Base-by-base conservation (phyloP, 78 protist genomes). In the Bigelowiella natans region DNA sequence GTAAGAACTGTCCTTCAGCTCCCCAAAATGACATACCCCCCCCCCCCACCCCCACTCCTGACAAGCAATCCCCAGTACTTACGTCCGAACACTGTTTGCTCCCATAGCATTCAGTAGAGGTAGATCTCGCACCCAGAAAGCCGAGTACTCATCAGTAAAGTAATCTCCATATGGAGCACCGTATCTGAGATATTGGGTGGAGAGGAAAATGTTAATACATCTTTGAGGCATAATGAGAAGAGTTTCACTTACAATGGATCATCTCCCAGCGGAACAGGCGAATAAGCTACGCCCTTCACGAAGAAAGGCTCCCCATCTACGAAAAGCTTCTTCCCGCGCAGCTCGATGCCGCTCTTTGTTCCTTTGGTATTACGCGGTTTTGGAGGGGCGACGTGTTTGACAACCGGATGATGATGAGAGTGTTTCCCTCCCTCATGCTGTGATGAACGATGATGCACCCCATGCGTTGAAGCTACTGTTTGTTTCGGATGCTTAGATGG, bases 81-180 rank as follows among this genome's bases (percentile, higher is more conserved):
- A 51, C 73, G 73, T 39, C 31, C 90, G 90, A 26, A 88, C 1
- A 0, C 31, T 0, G 90, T 88, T 88, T 1, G 90, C 90, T 26
- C 90, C 90, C 90, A 88, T 38, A 26, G 90, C 90, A 38, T 51
- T 40, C 40, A 88, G 39, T 31, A 88, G 90, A 31, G 85, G 90
- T 39, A 88, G 63, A 39, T 88, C 90, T 26, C 90, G 31, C 90
- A 2, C 85, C 90, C 90, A 88, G 3, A 88, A 31, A 40, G 51
- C 39, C 7, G 85, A 1, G 90, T 31, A 88, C 30, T 88, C 90
- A n/a, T 0, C 0, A 0, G 90, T 88, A 83, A 88, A 88, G 90
- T 88, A 88, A 83, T 88, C 90, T 30, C 90, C 90, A 31, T 88
- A 88, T 29, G 90, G 90, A 51, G 7, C 34, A 26, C 73, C 73